Evolutionary conservation across 139 green algal genomes (phyloP).

Genomic region (Astrephomene gubernaculifera): DNA sequence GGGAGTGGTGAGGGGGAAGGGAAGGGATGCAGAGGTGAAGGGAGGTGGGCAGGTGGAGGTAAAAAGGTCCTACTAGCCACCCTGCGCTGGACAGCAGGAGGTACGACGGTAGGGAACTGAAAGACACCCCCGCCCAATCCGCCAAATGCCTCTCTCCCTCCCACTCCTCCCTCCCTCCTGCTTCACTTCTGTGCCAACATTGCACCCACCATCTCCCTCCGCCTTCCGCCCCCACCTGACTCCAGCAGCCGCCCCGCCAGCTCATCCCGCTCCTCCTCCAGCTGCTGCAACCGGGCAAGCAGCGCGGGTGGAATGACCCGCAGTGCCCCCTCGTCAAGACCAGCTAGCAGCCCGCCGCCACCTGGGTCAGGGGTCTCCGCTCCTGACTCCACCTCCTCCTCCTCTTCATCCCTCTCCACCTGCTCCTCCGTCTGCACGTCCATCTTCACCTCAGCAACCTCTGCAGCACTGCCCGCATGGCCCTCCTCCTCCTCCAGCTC

Average conservation of each 20-base stretch:
- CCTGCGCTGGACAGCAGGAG: too few species aligned
- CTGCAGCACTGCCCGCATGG: not conserved
- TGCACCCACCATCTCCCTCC: too few species aligned
- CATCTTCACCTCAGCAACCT: not conserved
- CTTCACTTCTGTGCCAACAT: too few species aligned
- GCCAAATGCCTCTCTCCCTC: not conserved
- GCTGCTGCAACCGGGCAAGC: conserved; percentile 21
- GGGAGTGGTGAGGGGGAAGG: too few species aligned
- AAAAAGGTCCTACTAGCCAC: too few species aligned
- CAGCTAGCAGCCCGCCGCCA: not conserved
- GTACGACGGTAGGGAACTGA: too few species aligned
- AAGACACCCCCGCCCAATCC: not conserved
- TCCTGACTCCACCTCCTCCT: not conserved
- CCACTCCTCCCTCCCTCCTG: not conserved
- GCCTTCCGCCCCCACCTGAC: too few species aligned
- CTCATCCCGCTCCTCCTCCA: conserved; percentile 45
- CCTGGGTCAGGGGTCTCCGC: too few species aligned
- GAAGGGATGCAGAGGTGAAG: too few species aligned
- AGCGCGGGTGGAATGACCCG: conserved; percentile 12
- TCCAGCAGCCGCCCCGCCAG: conserved; percentile 30
- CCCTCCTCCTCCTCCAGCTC: not conserved
- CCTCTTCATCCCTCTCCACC: not conserved
- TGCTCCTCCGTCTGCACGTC: not conserved
- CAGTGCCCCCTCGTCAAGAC: not conserved
- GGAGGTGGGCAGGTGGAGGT: too few species aligned